Base-by-base conservation (phyloP, 2,329 filamentous ascomycete genomes). In the Trichoderma sp. region DNA sequence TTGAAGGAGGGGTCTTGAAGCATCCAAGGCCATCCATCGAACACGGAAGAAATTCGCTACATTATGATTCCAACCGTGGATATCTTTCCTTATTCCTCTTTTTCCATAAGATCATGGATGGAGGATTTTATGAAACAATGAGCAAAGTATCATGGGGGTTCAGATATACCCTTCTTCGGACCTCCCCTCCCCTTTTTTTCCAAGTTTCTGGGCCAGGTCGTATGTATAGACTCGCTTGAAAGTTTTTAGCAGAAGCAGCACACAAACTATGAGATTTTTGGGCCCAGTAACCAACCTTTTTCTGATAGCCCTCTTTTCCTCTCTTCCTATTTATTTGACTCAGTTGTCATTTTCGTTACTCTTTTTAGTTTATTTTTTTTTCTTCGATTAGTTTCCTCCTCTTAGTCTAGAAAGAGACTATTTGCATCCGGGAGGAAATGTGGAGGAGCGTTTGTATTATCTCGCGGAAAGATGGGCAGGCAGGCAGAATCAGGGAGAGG, bases 1-100 rank as follows among this genome's bases (percentile, higher is more conserved):
- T 61, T 74, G 6, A 71, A 68, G 52, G 70, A 70, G 73, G 75
- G 73, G 68, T 37, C 67, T 72, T 76, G 76, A 40, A 40, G 6
- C 16, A 19, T 62, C 37, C 13, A 21, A 35, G 40, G 29, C 24
- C 33, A 37, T 37, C 21, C n/a, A 21, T 35, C 21, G 19, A 40
- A 7, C 29, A n/a, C 53, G 53, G 53, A 40, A 47, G n/a, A 31
- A 49, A 33, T 59, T 58, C 37, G 37, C 37, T 16, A 40, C 63
- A 66, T 52, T 21, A 64, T 24, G 31, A 14, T 24, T 53, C 29
- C 21, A 52, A 27, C 7, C 21, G 52, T 6, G 21, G 62, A 29
- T 24, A 33, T 43, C 43, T 10, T 56, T 16, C 19, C 8, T 55
- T 56, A 14, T 5, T 47, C 56, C n/a, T 43, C 56, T 21, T 19